Base-by-base conservation (phyloP, 768 basidiomycete species). In the Trametes cinnabarina region DNA sequence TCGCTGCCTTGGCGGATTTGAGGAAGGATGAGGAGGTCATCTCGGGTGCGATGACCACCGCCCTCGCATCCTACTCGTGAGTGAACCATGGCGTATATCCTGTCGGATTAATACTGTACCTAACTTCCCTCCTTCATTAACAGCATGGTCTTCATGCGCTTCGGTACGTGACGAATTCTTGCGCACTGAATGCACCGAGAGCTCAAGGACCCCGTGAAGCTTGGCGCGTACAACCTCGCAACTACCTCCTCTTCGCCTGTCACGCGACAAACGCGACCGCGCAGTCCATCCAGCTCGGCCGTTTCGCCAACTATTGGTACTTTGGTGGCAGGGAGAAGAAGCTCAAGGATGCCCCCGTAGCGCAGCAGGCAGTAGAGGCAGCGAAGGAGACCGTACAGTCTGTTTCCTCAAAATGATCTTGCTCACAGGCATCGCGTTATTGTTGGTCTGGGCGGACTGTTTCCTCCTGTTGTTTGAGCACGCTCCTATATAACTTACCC, bases 1-100 rank as follows among this genome's bases (percentile, higher is more conserved):
- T 98, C 37, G 96, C 96, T 67, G 96, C 96, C 41, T 77, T 99
- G 42, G 69, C 94, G 6, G 96, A 99, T 76, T 76, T 98, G 68
- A 79, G 76, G 62, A 97, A 94, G 70, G 94, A 98, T 83, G 94
- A 97, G 73, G 92, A 97, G 66, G 81, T 93, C 70, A 99, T 99
- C 65, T 98, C 95, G 48, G 96, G 95, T 15, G 83, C 94, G 32
- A 99, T 99, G 96, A 95, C 94, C 2, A 84, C 91, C 43, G 91
- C 96, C 22, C 82, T 99, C 40, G 82, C 85, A 9, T 81, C 78
- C 57, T 99, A 99, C 74, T 98, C 96, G 95, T 98, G 69, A 76
- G 94, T 87, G 47, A 94, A 97, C 69, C 75, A 93, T 87, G 47
- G 40, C n/a, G 32, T 59, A 32, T 23, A 34, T 37, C 42, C 47